Evolutionary conservation across 2,329 filamentous ascomycete species (phyloP), one percentile per base, ranked within the genome.

Genomic region (Ophiosphaerella narmari): DNA sequence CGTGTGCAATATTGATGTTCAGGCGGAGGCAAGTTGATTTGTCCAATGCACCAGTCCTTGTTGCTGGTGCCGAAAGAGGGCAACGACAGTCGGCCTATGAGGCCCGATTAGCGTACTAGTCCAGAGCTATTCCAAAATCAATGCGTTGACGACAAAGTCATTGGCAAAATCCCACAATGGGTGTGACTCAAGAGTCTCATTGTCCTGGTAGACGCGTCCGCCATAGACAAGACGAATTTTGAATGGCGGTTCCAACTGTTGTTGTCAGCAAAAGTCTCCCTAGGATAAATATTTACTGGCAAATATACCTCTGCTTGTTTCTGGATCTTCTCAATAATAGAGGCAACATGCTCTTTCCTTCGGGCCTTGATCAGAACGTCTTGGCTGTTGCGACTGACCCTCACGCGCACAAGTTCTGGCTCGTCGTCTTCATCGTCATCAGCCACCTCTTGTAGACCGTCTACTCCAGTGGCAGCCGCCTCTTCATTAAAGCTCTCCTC

Each of bases 141-240:
- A 44, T 3, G 51, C 56, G 6, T 38, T 48, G 6, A 59, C n/a
- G 16, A 59, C n/a, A 21, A 49, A 57, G 31, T 52, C 42, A 21
- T 57, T 57, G 14, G 40, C 88, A 53, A 82, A 80, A 62, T 86
- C 83, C 89, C 90, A 96, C 41, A 88, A 88, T 61, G 53, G 50
- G 14, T 94, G 88, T 3, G 82, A 80, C 38, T 78, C 72, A 14
- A 96, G 76, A 1, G 86, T 80, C 16, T 82, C 70, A 46, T 80
- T 80, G 57, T 93, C 89, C 57, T 86, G 85, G 39, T 96, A 80
- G 43, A 92, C 83, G 68, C 86, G 90, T 59, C 92, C 92, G 73
- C 94, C 81, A 70, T 96, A 95, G 16, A 85, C 86, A 51, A 96
- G 82, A 46, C 85, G 84, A 43, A 96, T 78, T 40, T 79, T 82